Evolutionary conservation across 257 asterid genomes (phyloP), one percentile per base, ranked within the genome.

Genomic region (Plectranthus barbatus): DNA sequence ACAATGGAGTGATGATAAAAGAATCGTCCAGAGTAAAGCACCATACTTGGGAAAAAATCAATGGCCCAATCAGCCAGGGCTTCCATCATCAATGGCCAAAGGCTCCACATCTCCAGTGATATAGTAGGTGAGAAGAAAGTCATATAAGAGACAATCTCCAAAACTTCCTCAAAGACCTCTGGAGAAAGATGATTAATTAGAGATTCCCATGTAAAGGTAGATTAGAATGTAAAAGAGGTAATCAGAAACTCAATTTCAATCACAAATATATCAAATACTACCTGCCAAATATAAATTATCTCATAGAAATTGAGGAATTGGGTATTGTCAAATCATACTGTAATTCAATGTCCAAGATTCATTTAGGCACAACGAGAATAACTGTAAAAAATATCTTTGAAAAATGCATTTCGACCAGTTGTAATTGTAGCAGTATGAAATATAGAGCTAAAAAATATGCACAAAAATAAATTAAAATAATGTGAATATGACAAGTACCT

Each of bases 91-190:
- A 93, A 79, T 40, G 96, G 95, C 99, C 99, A 93, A 24, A 93
- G 96, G 73, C 90, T 84, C 99, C 99, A 93, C 97, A 93, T 90
- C 34, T 90, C 96, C 80, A 85, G 65, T 68, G 99, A 90, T 72
- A 93, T 85, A 56, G 88, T 84, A 21, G 99, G 99, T 4, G 96
- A 84, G 78, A 81, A 93, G 74, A 93, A 93, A 37, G 99, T 90
- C 97, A 90, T 90, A 74, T 93, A 93, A 2, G 99, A 93, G 50
- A 90, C 96, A 11, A 93, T 93, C 93, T 93, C 99, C 86, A 93
- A 68, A 65, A 93, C 95, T 80, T 93, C 99, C 80, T 93, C 99
- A 54, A 84, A 93, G 26, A 93, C 99, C 90, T 93, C 99, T 93
- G 96, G 39, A 36, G 10, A 37, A 36, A 29, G 71, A 17, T 2